Evolutionary conservation across 2,329 filamentous ascomycete species (phyloP).

Genomic region (Lojkania enalia): DNA sequence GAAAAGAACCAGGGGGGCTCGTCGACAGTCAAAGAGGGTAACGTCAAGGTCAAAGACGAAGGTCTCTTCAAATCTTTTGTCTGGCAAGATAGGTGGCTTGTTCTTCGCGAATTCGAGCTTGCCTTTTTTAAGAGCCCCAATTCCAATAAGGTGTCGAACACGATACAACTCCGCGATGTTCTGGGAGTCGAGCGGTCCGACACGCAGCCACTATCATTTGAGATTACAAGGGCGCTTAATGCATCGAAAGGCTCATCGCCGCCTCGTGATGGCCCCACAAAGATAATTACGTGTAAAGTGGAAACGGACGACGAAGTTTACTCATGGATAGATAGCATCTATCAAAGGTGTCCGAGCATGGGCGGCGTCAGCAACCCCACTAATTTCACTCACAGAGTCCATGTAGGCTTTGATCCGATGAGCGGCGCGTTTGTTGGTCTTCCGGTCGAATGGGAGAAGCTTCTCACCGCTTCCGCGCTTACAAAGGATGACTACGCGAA

Average conservation of each 20-base stretch:
- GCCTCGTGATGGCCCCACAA: conserved; percentile 78
- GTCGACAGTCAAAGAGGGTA: conserved; percentile 63
- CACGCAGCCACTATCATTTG: conserved; percentile 87
- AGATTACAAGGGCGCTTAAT: conserved; percentile 77
- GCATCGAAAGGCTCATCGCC: conserved; percentile 62
- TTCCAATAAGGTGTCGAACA: conserved; percentile 78
- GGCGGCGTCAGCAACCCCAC: conserved; percentile 97
- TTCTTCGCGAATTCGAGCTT: conserved; percentile 87
- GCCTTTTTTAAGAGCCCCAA: conserved; percentile 94
- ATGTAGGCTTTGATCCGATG: conserved; percentile 95
- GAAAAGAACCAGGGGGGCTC: conserved; percentile 43
- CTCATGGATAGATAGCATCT: conserved; percentile 98
- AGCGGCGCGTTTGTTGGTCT: conserved; percentile 94
- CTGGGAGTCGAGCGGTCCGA: conserved; percentile 90
- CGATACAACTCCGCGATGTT: conserved; percentile 83
- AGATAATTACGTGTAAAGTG: conserved; percentile 87
- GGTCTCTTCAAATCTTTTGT: conserved; percentile 77
- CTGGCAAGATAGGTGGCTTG: conserved; percentile 90
- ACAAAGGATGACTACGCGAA: conserved; percentile 99
- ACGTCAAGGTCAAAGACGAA: conserved; percentile 88
- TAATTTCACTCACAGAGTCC: conserved; percentile 95
- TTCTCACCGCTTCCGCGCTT: conserved; percentile 93
- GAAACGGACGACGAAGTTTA: conserved; percentile 97
- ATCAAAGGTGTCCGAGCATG: conserved; percentile 95
- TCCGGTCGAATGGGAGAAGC: conserved; percentile 94